Percentiles rank a stretch among this genome's conserved stretches.
Conservation (phyloP, 257 asterid genomes). For the Nicotiana otophora region DNA sequence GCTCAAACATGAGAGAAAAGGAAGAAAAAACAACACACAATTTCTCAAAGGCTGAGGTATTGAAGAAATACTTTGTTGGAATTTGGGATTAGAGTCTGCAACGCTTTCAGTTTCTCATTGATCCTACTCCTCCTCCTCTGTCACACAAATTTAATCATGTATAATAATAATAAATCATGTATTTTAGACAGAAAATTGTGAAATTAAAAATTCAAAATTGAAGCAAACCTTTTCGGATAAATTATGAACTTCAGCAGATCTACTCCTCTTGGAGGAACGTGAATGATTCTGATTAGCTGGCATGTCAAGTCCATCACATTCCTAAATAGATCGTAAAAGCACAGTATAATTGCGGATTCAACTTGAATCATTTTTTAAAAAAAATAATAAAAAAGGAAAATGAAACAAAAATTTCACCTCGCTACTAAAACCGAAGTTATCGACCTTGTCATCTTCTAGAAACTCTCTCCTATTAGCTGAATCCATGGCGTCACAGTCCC, state of each 20-base stretch:
- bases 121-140: slow-evolving; percentile 98
- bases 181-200: background rate
- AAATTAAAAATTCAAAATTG: slow-evolving; percentile 1
- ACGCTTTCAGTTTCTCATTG: slow-evolving; percentile 90
- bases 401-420: slow-evolving; percentile 25
- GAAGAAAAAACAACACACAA: background rate
- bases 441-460: slow-evolving; percentile 18
- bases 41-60: background rate
- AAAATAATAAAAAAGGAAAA: background rate
- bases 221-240: slow-evolving; percentile 80
- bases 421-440: slow-evolving; percentile 29
- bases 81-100: slow-evolving; percentile 88
- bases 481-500: slow-evolving; percentile 51
- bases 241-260: slow-evolving; percentile 94
- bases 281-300: slow-evolving; percentile 31
- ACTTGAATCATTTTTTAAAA: background rate
- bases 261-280: slow-evolving; percentile 81
- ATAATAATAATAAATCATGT: slow-evolving; percentile 16
- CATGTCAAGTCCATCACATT: slow-evolving; percentile 48
- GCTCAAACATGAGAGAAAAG: slow-evolving; percentile 7
- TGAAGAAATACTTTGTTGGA: slow-evolving; percentile 55
- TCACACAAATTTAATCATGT: slow-evolving; percentile 9
- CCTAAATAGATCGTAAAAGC: slow-evolving; percentile 26
- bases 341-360: background rate
- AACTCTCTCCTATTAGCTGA: slow-evolving; percentile 32